phyloP scores from a whole-genome alignment of 129 eudicot species.

The Flaveria brownii region DNA sequence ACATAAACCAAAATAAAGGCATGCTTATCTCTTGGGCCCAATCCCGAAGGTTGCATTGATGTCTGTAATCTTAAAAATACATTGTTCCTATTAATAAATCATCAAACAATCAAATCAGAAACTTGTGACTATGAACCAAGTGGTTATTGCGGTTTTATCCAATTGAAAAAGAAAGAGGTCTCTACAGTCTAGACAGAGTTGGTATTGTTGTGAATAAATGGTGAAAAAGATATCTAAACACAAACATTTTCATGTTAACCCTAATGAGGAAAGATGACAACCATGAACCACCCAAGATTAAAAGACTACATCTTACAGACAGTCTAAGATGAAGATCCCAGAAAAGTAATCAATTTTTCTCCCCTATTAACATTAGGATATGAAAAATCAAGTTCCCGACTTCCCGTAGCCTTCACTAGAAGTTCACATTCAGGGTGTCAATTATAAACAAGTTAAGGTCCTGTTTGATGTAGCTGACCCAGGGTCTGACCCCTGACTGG shows the following conservation, averaged over 20 bases:
- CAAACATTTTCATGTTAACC: background rate
- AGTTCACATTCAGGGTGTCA: background rate
- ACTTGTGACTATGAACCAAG: slow-evolving; percentile 26
- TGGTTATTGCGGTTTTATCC: slow-evolving; percentile 15
- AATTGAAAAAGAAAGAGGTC: slow-evolving; percentile 18
- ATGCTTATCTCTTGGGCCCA: slow-evolving; percentile 48
- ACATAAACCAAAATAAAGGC: no score
- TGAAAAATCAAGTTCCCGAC: slow-evolving; percentile 15
- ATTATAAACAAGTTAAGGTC: background rate
- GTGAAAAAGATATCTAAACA: background rate
- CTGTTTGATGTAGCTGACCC: no score
- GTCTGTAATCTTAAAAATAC: slow-evolving; percentile 52
- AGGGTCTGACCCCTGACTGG: no score
- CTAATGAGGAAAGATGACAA: slow-evolving; percentile 7
- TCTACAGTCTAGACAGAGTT: background rate
- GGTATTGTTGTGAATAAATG: background rate
- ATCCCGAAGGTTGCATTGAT: slow-evolving; percentile 51
- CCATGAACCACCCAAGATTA: background rate
- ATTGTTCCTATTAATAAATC: slow-evolving; percentile 47
- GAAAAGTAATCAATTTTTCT: background rate
- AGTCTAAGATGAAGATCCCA: slow-evolving; percentile 1
- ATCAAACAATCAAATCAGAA: slow-evolving; percentile 42
- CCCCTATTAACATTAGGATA: background rate
- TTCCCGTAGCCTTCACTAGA: slow-evolving; percentile 5
- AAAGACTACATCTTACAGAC: slow-evolving; percentile 4